Evolutionary conservation across 2,329 filamentous ascomycete genomes (phyloP).

Genomic region (Pyricularia sp.): DNA sequence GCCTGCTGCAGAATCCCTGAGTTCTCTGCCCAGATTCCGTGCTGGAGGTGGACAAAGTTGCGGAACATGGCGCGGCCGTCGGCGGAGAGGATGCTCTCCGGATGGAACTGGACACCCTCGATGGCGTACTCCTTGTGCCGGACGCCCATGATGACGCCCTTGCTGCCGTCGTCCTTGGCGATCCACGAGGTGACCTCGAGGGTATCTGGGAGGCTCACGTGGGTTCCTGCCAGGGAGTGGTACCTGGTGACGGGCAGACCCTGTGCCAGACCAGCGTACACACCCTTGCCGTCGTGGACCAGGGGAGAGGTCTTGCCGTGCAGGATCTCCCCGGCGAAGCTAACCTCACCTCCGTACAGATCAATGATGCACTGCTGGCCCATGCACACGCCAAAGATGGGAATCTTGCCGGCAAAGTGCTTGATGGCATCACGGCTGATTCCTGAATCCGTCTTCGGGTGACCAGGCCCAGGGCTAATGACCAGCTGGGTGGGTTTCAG

Average conservation of each 20-base stretch:
- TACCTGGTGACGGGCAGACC: constrained; percentile 86
- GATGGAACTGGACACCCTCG: constrained; percentile 97
- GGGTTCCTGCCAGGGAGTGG: constrained; percentile 89
- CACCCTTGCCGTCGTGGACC: constrained; percentile 82
- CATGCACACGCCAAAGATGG: constrained; percentile 97
- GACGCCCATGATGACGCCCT: constrained; percentile 92
- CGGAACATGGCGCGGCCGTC: constrained; percentile 82
- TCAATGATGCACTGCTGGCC: constrained; percentile 98
- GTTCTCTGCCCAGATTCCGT: constrained; percentile 87
- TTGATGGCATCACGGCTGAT: constrained; percentile 87
- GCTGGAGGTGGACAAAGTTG: constrained; percentile 82
- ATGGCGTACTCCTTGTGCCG: constrained; percentile 83
- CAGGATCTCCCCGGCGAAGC: constrained; percentile 88
- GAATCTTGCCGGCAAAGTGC: constrained; percentile 89
- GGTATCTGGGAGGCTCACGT: constrained; percentile 73
- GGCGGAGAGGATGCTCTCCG: constrained; percentile 90
- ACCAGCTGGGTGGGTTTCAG: constrained; percentile 89
- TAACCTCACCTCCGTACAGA: constrained; percentile 83
- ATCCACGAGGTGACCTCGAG: constrained; percentile 92
- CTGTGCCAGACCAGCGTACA: constrained; percentile 74
- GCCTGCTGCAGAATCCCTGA: constrained; percentile 36
- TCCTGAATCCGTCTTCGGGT: constrained; percentile 84
- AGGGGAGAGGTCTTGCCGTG: constrained; percentile 95
- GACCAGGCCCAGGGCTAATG: constrained; percentile 88
- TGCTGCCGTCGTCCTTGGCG: constrained; percentile 62